These are phyloP conservation scores for Candida ortonii DNA, from an alignment of 805 yeast species.

Conservation along the genomic window DNA sequence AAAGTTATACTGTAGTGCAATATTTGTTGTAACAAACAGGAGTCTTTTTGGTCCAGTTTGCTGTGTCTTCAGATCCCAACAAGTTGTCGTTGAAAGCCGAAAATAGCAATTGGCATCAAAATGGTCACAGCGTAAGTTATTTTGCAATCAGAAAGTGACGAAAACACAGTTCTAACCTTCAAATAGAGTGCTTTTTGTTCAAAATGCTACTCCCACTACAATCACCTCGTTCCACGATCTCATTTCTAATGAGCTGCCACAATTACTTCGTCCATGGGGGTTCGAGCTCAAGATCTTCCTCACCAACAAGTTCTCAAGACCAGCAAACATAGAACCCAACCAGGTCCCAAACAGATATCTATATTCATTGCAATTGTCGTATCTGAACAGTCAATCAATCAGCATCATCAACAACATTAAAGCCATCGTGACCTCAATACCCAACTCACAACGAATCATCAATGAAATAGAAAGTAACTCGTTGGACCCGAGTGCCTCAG, in stretches of 20 bases:
- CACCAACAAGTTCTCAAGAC: conserved; percentile 54
- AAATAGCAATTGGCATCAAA: no score
- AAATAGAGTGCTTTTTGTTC: conserved; percentile 38
- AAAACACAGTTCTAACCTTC: not conserved
- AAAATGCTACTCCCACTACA: conserved; percentile 52
- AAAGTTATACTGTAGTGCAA: no score
- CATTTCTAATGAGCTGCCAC: conserved; percentile 65
- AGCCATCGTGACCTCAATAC: conserved; percentile 32
- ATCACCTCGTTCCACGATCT: conserved; percentile 70
- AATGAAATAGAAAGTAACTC: conserved; percentile 10
- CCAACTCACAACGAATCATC: conserved; percentile 19
- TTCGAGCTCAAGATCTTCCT: conserved; percentile 67
- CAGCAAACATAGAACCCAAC: conserved; percentile 34
- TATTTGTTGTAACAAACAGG: no score
- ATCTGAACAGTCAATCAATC: conserved; percentile 44
- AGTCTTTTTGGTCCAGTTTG: no score
- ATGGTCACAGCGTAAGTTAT: conserved; percentile 36
- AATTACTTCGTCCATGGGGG: conserved; percentile 60
- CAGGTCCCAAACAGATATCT: conserved; percentile 43
- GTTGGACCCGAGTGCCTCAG: conserved; percentile 9
- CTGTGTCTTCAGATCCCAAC: no score
- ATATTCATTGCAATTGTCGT: conserved; percentile 51
- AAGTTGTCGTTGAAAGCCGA: no score
- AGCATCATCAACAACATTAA: conserved; percentile 47
- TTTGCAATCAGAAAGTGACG: not conserved